Evolutionary conservation across 768 basidiomycete genomes (phyloP).

Genomic region (Mycena kentingensis): DNA sequence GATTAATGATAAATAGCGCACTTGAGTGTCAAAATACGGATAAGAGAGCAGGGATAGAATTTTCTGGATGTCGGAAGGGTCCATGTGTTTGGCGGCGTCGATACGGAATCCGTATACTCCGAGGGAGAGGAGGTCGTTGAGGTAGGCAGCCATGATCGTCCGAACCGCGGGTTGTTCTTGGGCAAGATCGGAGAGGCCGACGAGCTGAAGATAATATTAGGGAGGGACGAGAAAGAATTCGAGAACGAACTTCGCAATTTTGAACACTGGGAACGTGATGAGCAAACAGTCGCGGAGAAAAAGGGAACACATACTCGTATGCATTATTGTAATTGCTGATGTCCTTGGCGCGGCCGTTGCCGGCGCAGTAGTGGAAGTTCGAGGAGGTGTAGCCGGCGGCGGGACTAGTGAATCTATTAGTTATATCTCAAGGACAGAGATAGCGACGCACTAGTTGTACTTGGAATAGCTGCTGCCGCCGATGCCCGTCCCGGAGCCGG

Average conservation of each 20-base stretch:
- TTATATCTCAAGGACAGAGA: not conserved
- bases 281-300: not conserved
- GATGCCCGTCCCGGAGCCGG: constrained; percentile 28
- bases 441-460: constrained; percentile 27
- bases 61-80: constrained; percentile 1
- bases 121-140: constrained; percentile 13
- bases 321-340: constrained; percentile 15
- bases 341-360: not conserved
- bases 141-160: constrained; percentile 5
- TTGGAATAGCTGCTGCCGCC: constrained; percentile 35
- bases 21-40: constrained; percentile 13
- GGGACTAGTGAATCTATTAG: constrained; percentile 8
- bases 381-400: constrained; percentile 22
- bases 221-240: not conserved
- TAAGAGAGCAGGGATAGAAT: constrained; percentile 4
- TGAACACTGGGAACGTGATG: constrained; percentile 8
- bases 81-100: constrained; percentile 16
- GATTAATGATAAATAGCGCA: no score
- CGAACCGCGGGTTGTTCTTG: constrained; percentile 17
- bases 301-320: constrained; percentile 1
- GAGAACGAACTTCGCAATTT: constrained; percentile 8
- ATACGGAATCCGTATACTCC: constrained; percentile 19
- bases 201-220: constrained; percentile 3
- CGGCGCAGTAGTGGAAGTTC: constrained; percentile 16
- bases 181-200: constrained; percentile 10